Evolutionary conservation across 176 grass and related monocot genomes (phyloP), one percentile per base, ranked within the genome.

Genomic region (Paspalum vaginatum): DNA sequence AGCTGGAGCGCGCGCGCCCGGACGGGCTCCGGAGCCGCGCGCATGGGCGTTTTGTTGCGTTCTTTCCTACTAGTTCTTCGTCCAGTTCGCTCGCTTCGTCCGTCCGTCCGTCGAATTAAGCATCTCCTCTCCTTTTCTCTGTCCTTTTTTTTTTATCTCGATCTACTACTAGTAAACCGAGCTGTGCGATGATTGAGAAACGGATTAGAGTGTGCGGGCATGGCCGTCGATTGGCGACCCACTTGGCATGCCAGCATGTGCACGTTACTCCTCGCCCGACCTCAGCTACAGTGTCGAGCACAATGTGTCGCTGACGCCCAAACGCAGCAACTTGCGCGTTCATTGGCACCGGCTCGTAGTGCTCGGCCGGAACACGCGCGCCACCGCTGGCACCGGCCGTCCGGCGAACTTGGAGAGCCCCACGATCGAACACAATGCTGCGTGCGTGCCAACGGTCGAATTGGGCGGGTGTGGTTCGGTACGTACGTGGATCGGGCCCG

Each of bases 391-490:
- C 47, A 4, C 16, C 22, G 57, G 22, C 4, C 21, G 13, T 32
- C 48, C 48, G 21, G 38, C 49, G 14, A 59, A 24, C 49, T 21
- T 5, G 41, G 9, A 57, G 9, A 46, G 14, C 5, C 4, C 7
- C 37, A 18, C 59, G 0, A n/a, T n/a, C n/a, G n/a, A 2, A 17
- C 32, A 32, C 32, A 32, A 59, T 15, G 50, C 20, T n/a, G 16
- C 32, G 52, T 7, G 3, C 32, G 52, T 5, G 77, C 15, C 61
- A 77, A 77, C 63, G 41, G 72, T 84, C 62, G 81, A 68, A 76
- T 76, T 39, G 26, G 48, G 71, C 22, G 0, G 9, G 27, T 0
- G 55, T 2, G 9, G 55, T 20, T 3, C 15, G 26, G 12, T 76
- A 39, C 62, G 82, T 24, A 16, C 48, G 14, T 24, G 9, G 65